These are phyloP conservation scores for Ustilago hordei DNA, from an alignment of 1,284 basidiomycete genomes.

Conservation along the genomic window DNA sequence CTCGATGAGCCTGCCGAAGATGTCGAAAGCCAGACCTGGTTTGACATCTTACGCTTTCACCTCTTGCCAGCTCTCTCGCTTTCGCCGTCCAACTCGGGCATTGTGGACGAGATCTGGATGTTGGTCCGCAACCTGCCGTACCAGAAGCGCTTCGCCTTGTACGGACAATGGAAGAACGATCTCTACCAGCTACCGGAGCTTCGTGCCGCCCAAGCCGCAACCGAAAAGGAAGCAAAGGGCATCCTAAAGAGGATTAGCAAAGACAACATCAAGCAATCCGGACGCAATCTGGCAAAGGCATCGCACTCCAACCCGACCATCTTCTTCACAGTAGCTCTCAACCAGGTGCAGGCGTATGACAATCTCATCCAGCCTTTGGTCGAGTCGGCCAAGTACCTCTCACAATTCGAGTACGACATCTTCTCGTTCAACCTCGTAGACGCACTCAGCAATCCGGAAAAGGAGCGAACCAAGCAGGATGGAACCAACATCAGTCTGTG, in stretches of 20 bases:
- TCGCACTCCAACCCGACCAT: conserved; percentile 93
- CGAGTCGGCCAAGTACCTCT: conserved; percentile 88
- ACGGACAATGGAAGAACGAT: conserved; percentile 92
- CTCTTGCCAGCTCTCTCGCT: conserved; percentile 88
- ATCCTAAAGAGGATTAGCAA: conserved; percentile 67
- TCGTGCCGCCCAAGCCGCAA: conserved; percentile 71
- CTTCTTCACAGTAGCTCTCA: conserved; percentile 88
- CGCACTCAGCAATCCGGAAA: conserved; percentile 82
- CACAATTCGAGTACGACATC: conserved; percentile 92
- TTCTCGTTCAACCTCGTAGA: conserved; percentile 89
- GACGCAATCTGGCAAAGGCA: conserved; percentile 90
- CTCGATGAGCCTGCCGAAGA: conserved; percentile 27
- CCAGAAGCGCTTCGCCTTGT: conserved; percentile 84
- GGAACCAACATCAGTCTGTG: conserved; percentile 91
- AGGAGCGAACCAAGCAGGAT: conserved; percentile 88
- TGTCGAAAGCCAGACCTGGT: conserved; percentile 75
- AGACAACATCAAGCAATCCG: conserved; percentile 82
- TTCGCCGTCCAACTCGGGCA: conserved; percentile 80
- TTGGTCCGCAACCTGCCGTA: conserved; percentile 83
- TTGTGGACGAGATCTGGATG: conserved; percentile 65
- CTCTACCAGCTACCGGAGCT: conserved; percentile 72
- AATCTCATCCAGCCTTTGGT: conserved; percentile 92
- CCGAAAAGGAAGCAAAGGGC: conserved; percentile 72
- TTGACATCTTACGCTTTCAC: conserved; percentile 81
- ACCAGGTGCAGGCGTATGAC: conserved; percentile 96